Base-by-base conservation (phyloP, 1,284 basidiomycete genomes). In the Boletus austroedulis region DNA sequence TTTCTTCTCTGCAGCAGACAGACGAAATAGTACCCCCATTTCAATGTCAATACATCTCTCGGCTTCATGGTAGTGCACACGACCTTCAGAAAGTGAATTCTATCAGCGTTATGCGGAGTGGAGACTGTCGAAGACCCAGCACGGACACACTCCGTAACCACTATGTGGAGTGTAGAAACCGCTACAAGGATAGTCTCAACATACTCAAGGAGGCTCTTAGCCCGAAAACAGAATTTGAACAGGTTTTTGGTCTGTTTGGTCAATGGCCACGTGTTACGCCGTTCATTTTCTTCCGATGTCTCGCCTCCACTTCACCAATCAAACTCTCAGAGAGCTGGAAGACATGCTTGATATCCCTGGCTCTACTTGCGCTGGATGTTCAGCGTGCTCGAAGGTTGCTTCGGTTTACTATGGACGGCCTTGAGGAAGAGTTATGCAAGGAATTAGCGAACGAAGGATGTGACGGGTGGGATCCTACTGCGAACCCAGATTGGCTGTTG, bases 201-300 rank as follows among this genome's bases (percentile, higher is more conserved):
- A 29, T 24, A 1, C n/a, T 52, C 26, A 56, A 53, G 23, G n/a
- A 0, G 5, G 17, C 4, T 3, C 34, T 56, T 2, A 23, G 34
- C 5, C 55, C 55, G 7, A n/a, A 7, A 24, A 46, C 50, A 1
- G 2, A n/a, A 3, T 17, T 32, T 1, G 55, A 56, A 53, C 21
- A 9, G 6, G 2, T 31, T 19, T 26, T 54, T 4, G 43, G 46
- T n/a, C 34, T 21, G 15, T 56, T 15, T 32, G 43, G 55, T 7
- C 50, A 53, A 17, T 56, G 55, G 55, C 55, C 55, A 23, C 43
- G 21, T n/a, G 19, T 53, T 24, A 53, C 55, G 1, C 32, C 49
- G 5, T 38, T 19, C n/a, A n/a, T n/a, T 1, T 50, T 56, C 43
- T 53, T 56, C 21, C 43, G 50, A 26, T 56, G 50, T 2, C 55